phyloP scores from a whole-genome alignment of 2,329 filamentous ascomycete genomes.

The Colletotrichum falcatum region DNA sequence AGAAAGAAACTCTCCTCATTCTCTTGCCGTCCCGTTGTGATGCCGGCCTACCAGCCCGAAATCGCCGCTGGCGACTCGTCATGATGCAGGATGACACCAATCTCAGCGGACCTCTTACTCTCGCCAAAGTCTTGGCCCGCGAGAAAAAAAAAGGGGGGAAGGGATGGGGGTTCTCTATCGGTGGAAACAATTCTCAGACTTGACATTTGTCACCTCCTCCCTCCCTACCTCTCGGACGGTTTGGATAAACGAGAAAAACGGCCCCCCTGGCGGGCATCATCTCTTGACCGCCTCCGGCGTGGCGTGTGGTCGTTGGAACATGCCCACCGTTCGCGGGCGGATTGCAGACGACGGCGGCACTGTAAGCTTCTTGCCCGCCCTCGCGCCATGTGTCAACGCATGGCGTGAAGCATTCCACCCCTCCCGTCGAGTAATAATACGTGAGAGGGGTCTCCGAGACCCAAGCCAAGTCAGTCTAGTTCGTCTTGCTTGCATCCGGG shows the following conservation, averaged over 20 bases:
- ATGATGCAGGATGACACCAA: not conserved
- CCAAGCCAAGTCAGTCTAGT: too few species aligned
- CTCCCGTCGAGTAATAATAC: too few species aligned
- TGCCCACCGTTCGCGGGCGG: too few species aligned
- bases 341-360: too few species aligned
- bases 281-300: not conserved
- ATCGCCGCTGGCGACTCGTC: not conserved
- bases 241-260: not conserved
- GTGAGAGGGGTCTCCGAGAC: too few species aligned
- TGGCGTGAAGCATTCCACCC: too few species aligned
- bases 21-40: not conserved
- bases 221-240: not conserved
- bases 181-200: too few species aligned
- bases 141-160: not conserved
- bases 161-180: too few species aligned
- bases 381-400: too few species aligned
- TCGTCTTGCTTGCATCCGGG: too few species aligned
- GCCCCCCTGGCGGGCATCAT: not conserved
- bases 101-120: not conserved
- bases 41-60: not conserved
- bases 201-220: not conserved
- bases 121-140: not conserved
- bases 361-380: too few species aligned
- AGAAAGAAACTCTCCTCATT: not conserved
- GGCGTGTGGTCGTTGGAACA: too few species aligned